A percentile compares a stretch with the other conserved stretches of the same genome.
phyloP scores from a whole-genome alignment of 805 yeast species.

The Grigorovia transvaalensis region DNA sequence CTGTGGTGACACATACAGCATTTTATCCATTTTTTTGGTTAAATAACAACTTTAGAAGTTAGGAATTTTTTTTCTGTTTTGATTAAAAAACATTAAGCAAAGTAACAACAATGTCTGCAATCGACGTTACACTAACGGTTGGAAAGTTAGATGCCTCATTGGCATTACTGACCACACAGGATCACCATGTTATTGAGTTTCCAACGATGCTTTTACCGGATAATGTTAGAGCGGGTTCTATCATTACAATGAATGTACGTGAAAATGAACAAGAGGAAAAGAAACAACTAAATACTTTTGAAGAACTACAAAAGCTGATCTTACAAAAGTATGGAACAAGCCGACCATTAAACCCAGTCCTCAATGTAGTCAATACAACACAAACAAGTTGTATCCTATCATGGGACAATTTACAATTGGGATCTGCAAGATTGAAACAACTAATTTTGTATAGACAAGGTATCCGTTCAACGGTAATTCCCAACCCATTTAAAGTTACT shows the following conservation, averaged over 20 bases:
- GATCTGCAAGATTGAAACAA: conserved; percentile 70
- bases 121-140: conserved; percentile 85
- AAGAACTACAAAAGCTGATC: conserved; percentile 61
- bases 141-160: conserved; percentile 93
- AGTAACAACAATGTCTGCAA: conserved; percentile 27
- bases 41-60: not conserved
- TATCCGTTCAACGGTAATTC: conserved; percentile 67
- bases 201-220: conserved; percentile 91
- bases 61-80: not conserved
- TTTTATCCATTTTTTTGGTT: not conserved
- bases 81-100: not conserved
- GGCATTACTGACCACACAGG: conserved; percentile 79
- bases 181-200: conserved; percentile 90
- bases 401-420: conserved; percentile 82
- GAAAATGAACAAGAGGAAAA: conserved; percentile 60
- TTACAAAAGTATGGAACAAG: conserved; percentile 59
- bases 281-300: conserved; percentile 49
- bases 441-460: conserved; percentile 58
- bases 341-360: conserved; percentile 60
- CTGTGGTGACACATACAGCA: not conserved
- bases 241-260: conserved; percentile 75
- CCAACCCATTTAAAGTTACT: conserved; percentile 66
- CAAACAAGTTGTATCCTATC: conserved; percentile 92
- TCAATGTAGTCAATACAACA: conserved; percentile 67
- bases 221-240: conserved; percentile 85